Percentiles rank a stretch among this genome's conserved stretches.
Evolutionary conservation across 495 filamentous ascomycete genomes (phyloP).

Genomic region (Lichina pygmaea): DNA sequence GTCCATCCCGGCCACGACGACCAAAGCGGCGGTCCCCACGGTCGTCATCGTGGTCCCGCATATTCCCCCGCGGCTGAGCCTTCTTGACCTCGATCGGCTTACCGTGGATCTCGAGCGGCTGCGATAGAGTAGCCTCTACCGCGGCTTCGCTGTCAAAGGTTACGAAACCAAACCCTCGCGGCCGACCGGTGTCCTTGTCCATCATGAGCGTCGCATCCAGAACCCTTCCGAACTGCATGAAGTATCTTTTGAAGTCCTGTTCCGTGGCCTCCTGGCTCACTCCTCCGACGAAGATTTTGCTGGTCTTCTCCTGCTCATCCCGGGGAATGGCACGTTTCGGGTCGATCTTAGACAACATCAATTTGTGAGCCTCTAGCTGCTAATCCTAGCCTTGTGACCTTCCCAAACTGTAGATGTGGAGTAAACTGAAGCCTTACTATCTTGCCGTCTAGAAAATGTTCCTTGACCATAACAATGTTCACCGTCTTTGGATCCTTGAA

Average conservation of each 20-base stretch:
- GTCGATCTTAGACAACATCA: constrained; percentile 40
- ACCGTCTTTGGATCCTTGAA: constrained; percentile 94
- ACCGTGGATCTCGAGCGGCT: constrained; percentile 68
- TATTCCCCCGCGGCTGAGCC: constrained; percentile 81
- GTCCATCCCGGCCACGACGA: constrained; percentile 22
- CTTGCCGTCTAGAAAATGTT: constrained; percentile 93
- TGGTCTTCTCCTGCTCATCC: constrained; percentile 91
- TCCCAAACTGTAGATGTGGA: constrained; percentile 1
- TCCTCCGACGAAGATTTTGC: constrained; percentile 94
- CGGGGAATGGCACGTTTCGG: constrained; percentile 93
- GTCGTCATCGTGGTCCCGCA: constrained; percentile 71
- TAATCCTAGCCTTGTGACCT: background rate
- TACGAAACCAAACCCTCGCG: constrained; percentile 94
- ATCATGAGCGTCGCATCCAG: constrained; percentile 98
- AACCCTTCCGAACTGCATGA: constrained; percentile 84
- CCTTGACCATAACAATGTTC: constrained; percentile 98
- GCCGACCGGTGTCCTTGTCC: constrained; percentile 92
- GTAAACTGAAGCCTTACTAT: constrained; percentile 38
- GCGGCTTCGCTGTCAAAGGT: constrained; percentile 93
- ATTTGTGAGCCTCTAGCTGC: constrained; percentile 6
- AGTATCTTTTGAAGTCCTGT: constrained; percentile 85
- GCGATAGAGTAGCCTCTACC: constrained; percentile 63
- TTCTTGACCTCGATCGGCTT: constrained; percentile 98
- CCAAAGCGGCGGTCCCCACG: constrained; percentile 25
- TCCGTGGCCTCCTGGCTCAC: constrained; percentile 94